Evolutionary conservation across 202 grass and related monocot species (phyloP).

Genomic region (Zizania palustris): DNA sequence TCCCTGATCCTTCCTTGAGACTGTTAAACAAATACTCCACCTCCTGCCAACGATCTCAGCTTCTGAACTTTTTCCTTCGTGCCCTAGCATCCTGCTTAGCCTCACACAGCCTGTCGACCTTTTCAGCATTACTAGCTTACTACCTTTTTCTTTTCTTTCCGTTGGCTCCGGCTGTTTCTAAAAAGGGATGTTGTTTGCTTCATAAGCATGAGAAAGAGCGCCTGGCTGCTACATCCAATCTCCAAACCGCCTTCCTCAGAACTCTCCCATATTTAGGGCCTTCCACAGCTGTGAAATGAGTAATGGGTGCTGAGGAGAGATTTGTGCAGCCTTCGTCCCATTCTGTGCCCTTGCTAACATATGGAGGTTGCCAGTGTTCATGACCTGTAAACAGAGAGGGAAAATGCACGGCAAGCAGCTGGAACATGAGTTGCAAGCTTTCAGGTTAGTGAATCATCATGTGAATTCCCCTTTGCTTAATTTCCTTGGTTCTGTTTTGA

Average conservation of each 20-base stretch:
- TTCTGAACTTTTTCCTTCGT: slow-evolving; percentile 38
- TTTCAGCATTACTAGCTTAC: slow-evolving; percentile 39
- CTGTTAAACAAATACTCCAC: slow-evolving; percentile 54
- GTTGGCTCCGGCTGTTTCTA: slow-evolving; percentile 53
- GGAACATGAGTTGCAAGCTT: slow-evolving; percentile 37
- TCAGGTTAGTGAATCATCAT: slow-evolving; percentile 46
- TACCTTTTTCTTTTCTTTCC: slow-evolving; percentile 43
- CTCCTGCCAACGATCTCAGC: slow-evolving; percentile 51
- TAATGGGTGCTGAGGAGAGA: slow-evolving; percentile 51
- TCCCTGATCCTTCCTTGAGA: slow-evolving; percentile 57
- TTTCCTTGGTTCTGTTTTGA: slow-evolving; percentile 3
- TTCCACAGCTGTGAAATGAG: slow-evolving; percentile 40
- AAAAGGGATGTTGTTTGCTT: slow-evolving; percentile 47
- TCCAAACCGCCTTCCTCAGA: slow-evolving; percentile 11
- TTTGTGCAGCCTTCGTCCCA: slow-evolving; percentile 23
- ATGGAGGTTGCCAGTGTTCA: slow-evolving; percentile 29
- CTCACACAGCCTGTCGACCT: slow-evolving; percentile 53
- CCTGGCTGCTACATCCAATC: slow-evolving; percentile 31
- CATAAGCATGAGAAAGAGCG: slow-evolving; percentile 27
- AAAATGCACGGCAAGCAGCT: slow-evolving; percentile 51
- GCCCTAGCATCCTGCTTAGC: slow-evolving; percentile 41
- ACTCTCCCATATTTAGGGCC: slow-evolving; percentile 1
- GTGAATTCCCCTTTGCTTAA: slow-evolving; percentile 24
- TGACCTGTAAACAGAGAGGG: slow-evolving; percentile 39
- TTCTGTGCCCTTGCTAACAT: slow-evolving; percentile 26